phyloP scores from a whole-genome alignment of 1,284 basidiomycete species.

The Moesziomyces aphidis region DNA sequence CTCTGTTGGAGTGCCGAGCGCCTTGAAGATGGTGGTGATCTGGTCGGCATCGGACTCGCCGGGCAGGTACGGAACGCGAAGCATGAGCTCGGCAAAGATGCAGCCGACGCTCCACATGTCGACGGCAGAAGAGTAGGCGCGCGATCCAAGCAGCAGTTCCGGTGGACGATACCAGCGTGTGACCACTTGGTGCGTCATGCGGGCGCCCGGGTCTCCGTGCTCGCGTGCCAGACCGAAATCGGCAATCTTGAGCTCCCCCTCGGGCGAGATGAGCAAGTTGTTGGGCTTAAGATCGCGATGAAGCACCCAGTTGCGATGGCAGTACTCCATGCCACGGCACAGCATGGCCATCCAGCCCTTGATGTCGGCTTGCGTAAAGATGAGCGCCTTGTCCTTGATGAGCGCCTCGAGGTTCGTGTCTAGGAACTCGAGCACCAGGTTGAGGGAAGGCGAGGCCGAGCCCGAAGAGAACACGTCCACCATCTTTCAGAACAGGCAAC shows the following conservation, averaged over 20 bases:
- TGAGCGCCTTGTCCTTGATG: constrained; percentile 89
- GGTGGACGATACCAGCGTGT: constrained; percentile 98
- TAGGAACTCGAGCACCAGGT: constrained; percentile 96
- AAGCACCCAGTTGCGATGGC: constrained; percentile 91
- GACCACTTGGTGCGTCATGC: constrained; percentile 98
- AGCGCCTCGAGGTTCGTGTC: constrained; percentile 98
- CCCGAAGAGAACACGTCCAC: constrained; percentile 97
- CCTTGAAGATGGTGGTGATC: constrained; percentile 91
- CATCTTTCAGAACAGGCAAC: constrained; percentile 73
- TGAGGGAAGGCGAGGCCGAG: constrained; percentile 78
- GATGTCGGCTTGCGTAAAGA: constrained; percentile 94
- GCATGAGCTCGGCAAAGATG: constrained; percentile 94
- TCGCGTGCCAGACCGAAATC: constrained; percentile 99
- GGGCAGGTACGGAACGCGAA: constrained; percentile 90
- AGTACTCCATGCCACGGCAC: constrained; percentile 94
- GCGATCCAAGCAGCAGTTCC: constrained; percentile 86
- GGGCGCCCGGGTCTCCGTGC: constrained; percentile 88
- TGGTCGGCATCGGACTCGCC: constrained; percentile 97
- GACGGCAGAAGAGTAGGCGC: constrained; percentile 87
- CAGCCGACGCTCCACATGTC: constrained; percentile 96
- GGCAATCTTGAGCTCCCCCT: constrained; percentile 94
- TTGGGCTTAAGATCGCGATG: constrained; percentile 99
- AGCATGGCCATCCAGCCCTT: constrained; percentile 99
- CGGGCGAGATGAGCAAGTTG: constrained; percentile 91
- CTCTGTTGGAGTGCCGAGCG: constrained; percentile 93